Percentiles rank a stretch among this genome's conserved stretches.
phyloP scores from a whole-genome alignment of 306 rosid genomes.

The Urtica urens region DNA sequence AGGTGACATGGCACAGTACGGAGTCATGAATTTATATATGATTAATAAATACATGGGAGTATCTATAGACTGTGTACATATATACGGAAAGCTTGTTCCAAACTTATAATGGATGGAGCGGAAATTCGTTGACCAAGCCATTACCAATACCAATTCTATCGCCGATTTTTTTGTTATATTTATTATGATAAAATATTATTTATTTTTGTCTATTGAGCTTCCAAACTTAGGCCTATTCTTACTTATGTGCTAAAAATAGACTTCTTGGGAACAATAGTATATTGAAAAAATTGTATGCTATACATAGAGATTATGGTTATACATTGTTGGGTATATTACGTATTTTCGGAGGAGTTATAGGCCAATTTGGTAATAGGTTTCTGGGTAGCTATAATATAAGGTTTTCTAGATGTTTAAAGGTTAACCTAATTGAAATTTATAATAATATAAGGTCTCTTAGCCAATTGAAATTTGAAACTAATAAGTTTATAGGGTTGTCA shows the following conservation, averaged over 20 bases:
- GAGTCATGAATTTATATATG: not conserved
- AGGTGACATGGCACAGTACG: not conserved
- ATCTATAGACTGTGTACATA: not conserved
- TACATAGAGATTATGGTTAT: too few species aligned
- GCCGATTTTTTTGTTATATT: slow-evolving; percentile 5
- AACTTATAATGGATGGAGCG: not conserved
- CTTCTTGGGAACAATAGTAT: too few species aligned
- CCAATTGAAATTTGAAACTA: too few species aligned
- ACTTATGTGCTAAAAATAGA: not conserved
- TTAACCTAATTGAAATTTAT: too few species aligned
- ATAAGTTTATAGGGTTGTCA: too few species aligned
- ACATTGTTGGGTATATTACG: too few species aligned
- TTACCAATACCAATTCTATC: not conserved
- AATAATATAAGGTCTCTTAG: too few species aligned
- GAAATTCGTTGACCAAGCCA: slow-evolving; percentile 18
- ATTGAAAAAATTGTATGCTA: too few species aligned
- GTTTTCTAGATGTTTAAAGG: too few species aligned
- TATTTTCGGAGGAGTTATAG: too few species aligned
- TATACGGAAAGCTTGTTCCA: not conserved
- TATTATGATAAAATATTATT: not conserved
- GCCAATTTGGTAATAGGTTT: too few species aligned
- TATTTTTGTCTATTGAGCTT: not conserved
- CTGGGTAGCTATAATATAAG: too few species aligned
- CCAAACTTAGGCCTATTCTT: not conserved
- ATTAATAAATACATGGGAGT: not conserved